These are phyloP conservation scores for Fistulina hepatica DNA, from an alignment of 1,284 basidiomycete genomes.

Conservation along the genomic window DNA sequence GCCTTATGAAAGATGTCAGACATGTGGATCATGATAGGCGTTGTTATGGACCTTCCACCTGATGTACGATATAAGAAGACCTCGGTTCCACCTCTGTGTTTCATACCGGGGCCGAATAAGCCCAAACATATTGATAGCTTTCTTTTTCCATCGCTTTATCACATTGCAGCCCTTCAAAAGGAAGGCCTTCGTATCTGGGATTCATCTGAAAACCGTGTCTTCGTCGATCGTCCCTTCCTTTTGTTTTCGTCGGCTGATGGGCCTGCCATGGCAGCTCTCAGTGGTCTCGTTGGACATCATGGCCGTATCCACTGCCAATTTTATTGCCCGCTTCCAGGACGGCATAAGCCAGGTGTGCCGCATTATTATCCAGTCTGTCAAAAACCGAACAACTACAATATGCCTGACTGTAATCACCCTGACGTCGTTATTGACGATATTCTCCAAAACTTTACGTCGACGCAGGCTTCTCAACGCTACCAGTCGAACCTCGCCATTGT, in stretches of 20 bases:
- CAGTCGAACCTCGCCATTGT: constrained; percentile 14
- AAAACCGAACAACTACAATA: constrained; percentile 9
- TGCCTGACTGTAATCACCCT: constrained; percentile 16
- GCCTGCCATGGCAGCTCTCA: constrained; percentile 17
- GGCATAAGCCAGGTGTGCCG: constrained; percentile 4
- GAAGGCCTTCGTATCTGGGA: constrained; percentile 15
- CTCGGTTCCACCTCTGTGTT: constrained; percentile 4
- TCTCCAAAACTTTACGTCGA: constrained; percentile 1
- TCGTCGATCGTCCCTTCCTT: constrained; percentile 12
- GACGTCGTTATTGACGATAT: constrained; percentile 18
- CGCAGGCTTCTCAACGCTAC: constrained; percentile 11
- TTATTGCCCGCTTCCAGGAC: constrained; percentile 16
- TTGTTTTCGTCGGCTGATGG: constrained; percentile 19
- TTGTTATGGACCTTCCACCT: constrained; percentile 7
- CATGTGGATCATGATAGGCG: constrained; percentile 9
- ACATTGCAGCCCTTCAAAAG: constrained; percentile 14
- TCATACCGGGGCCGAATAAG: constrained; percentile 18
- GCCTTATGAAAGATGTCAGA: constrained; percentile 17
- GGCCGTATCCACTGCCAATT: constrained; percentile 21
- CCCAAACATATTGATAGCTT: constrained; percentile 25
- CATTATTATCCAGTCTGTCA: constrained; percentile 13
- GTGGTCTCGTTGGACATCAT: constrained; percentile 20
- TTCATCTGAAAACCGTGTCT: neutral
- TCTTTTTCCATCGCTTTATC: constrained; percentile 20
- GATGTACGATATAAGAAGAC: constrained; percentile 7